Percentiles rank a stretch among this genome's conserved stretches.
phyloP scores from a whole-genome alignment of 2,329 filamentous ascomycete genomes.

The Hymenoscyphus scutula region DNA sequence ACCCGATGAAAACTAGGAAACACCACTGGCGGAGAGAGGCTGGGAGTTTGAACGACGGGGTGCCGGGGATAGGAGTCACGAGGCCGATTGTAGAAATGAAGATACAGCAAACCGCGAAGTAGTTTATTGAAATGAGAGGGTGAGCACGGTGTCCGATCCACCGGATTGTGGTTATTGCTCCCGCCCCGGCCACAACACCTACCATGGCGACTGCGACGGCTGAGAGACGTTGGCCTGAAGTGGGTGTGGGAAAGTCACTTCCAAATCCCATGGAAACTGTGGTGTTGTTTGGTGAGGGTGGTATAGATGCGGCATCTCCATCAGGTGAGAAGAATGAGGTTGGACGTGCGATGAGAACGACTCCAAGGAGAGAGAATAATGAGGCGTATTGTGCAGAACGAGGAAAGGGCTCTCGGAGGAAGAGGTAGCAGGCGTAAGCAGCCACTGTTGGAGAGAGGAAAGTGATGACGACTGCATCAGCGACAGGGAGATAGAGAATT shows the following conservation, averaged over 20 bases:
- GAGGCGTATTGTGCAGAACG: conserved; percentile 73
- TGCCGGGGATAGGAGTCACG: conserved; percentile 41
- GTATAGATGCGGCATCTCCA: not conserved
- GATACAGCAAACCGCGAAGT: conserved; percentile 71
- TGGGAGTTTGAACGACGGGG: conserved; percentile 43
- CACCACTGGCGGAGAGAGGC: conserved; percentile 51
- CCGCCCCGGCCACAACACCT: conserved; percentile 73
- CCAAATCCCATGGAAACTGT: not conserved
- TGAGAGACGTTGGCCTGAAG: conserved; percentile 43
- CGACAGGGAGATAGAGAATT: conserved; percentile 75
- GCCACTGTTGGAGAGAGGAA: conserved; percentile 79
- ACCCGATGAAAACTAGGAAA: conserved; percentile 65
- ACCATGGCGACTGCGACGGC: conserved; percentile 72
- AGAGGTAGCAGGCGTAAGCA: conserved; percentile 74
- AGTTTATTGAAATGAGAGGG: conserved; percentile 81
- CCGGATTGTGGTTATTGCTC: conserved; percentile 74
- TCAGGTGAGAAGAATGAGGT: conserved; percentile 30
- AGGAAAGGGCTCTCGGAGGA: conserved; percentile 75
- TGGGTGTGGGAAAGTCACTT: conserved; percentile 38
- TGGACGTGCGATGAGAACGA: conserved; percentile 76
- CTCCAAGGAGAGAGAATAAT: conserved; percentile 71
- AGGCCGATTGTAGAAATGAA: conserved; percentile 65
- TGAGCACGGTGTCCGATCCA: conserved; percentile 79
- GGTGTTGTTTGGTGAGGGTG: not conserved
- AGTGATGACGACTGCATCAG: conserved; percentile 86